Evolutionary conservation across 2,329 filamentous ascomycete species (phyloP).

Genomic region (Epicoccum sorghinum): DNA sequence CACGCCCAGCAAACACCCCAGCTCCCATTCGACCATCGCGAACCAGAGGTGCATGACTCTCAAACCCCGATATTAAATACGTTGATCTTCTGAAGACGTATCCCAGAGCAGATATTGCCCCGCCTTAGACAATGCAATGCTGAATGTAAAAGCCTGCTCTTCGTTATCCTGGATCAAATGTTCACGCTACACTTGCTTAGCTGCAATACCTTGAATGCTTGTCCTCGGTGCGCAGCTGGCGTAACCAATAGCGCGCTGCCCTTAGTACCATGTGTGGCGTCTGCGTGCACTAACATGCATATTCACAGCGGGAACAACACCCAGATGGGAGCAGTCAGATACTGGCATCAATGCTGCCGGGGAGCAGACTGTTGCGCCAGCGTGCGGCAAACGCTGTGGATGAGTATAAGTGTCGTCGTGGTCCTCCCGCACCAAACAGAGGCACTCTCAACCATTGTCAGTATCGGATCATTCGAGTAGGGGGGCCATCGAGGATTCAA

Average conservation of each 20-base stretch:
- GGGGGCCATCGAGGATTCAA: background rate
- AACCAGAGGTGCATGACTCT: background rate
- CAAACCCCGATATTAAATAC: constrained; percentile 8
- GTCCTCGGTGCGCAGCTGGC: background rate
- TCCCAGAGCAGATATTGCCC: constrained; percentile 7
- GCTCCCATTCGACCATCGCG: constrained; percentile 5
- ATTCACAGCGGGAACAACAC: constrained; percentile 5
- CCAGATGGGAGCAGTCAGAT: background rate
- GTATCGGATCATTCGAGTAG: background rate
- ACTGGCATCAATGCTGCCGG: background rate
- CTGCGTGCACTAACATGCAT: constrained; percentile 7
- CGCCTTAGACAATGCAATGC: background rate
- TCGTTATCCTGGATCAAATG: background rate
- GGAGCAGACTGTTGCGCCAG: background rate
- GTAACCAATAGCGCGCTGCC: background rate
- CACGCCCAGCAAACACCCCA: constrained; percentile 11
- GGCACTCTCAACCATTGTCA: background rate
- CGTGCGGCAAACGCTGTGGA: background rate
- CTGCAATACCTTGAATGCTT: background rate
- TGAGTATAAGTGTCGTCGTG: constrained; percentile 3
- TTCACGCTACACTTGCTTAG: background rate
- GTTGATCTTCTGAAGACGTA: constrained; percentile 6
- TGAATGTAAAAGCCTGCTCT: background rate
- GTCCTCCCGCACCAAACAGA: background rate
- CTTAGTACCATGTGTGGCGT: constrained; percentile 3